These are phyloP conservation scores for Vitis hybrid DNA, from an alignment of 177 flowering plant species.

Conservation along the genomic window DNA sequence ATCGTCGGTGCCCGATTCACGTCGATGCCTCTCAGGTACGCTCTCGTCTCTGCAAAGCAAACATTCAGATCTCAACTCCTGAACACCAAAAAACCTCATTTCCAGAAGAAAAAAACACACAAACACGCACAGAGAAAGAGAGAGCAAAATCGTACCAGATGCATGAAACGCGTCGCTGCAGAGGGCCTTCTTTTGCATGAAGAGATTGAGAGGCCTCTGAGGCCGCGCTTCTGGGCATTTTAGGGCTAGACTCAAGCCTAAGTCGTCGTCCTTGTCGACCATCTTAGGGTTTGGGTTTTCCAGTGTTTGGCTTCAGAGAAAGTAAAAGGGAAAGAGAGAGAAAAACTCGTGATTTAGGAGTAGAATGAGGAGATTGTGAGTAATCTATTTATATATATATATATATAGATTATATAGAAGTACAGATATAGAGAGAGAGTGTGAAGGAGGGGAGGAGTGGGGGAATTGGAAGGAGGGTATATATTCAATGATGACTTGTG, in stretches of 20 bases:
- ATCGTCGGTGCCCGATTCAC: slow-evolving; percentile 34
- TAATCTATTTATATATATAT: slow-evolving; percentile 15
- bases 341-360: slow-evolving; percentile 17
- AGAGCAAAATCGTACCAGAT: slow-evolving; percentile 14
- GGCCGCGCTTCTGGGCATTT: slow-evolving; percentile 1
- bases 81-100: slow-evolving; percentile 17
- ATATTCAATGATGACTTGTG: slow-evolving; percentile 30
- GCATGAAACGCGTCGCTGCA: slow-evolving; percentile 24
- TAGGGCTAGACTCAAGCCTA: slow-evolving; percentile 50
- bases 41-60: slow-evolving; percentile 24
- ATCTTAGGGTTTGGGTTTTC: slow-evolving; percentile 16
- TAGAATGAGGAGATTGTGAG: slow-evolving; percentile 16
- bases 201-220: no score
- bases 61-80: slow-evolving; percentile 1
- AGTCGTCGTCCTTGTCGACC: slow-evolving; percentile 40
- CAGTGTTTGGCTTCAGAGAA: slow-evolving; percentile 22
- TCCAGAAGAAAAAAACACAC: not conserved
- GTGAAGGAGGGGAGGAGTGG: slow-evolving; percentile 1
- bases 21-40: slow-evolving; percentile 38
- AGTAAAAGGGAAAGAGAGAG: slow-evolving; percentile 6
- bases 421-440: slow-evolving; percentile 1
- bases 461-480: slow-evolving; percentile 2
- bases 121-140: not conserved
- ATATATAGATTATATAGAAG: not conserved
- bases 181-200: slow-evolving; percentile 11